These are phyloP conservation scores for Vanrija humicola DNA, from an alignment of 1,284 basidiomycete genomes.

Conservation along the genomic window DNA sequence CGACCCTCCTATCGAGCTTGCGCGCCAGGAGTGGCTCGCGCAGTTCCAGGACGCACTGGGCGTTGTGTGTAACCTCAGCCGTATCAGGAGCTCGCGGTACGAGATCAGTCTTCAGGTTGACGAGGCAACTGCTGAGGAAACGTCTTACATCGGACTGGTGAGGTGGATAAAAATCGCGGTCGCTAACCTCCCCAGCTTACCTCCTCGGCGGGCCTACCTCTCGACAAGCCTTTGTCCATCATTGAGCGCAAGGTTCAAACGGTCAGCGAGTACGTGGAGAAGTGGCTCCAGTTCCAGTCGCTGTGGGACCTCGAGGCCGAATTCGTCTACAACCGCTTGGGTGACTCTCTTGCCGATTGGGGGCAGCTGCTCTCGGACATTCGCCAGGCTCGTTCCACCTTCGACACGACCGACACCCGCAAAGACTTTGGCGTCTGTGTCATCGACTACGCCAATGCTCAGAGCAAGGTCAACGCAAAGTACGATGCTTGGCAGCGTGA, in stretches of 20 bases:
- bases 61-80: slow-evolving; percentile 78
- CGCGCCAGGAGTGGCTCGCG: slow-evolving; percentile 83
- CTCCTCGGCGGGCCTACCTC: slow-evolving; percentile 65
- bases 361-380: slow-evolving; percentile 93
- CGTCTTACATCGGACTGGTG: slow-evolving; percentile 70
- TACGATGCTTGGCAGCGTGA: slow-evolving; percentile 98
- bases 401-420: slow-evolving; percentile 92
- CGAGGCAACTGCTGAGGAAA: slow-evolving; percentile 60
- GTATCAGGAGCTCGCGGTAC: slow-evolving; percentile 91
- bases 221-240: slow-evolving; percentile 77
- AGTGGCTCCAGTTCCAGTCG: slow-evolving; percentile 99
- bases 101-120: slow-evolving; percentile 89
- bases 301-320: slow-evolving; percentile 98
- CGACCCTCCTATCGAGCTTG: slow-evolving; percentile 94
- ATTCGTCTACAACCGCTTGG: slow-evolving; percentile 87
- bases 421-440: slow-evolving; percentile 88
- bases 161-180: too few relatives aligned
- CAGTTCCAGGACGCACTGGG: slow-evolving; percentile 86
- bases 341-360: slow-evolving; percentile 89
- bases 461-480: slow-evolving; percentile 94
- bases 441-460: slow-evolving; percentile 97
- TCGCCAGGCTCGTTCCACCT: slow-evolving; percentile 90
- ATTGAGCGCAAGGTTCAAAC: slow-evolving; percentile 75
- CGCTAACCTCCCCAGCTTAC: slow-evolving; percentile 52
- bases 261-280: slow-evolving; percentile 83